These are phyloP conservation scores for Phytophthora pistaciae DNA, from an alignment of 352 stramenopile species.

Conservation along the genomic window DNA sequence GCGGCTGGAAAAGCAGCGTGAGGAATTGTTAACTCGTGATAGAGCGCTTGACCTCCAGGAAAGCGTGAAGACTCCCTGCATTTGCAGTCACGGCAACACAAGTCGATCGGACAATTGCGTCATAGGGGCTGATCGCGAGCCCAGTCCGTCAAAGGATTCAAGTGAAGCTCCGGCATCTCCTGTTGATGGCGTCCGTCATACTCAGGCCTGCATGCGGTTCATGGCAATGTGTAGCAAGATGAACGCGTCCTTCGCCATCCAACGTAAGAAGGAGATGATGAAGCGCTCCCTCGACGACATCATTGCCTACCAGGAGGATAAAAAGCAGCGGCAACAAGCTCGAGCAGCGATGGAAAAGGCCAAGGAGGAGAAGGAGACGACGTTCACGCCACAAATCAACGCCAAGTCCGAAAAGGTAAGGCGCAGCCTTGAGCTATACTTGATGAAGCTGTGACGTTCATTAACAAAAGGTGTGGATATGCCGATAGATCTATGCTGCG, in stretches of 20 bases:
- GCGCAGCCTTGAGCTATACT: not conserved
- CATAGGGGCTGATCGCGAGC: slow-evolving; percentile 14
- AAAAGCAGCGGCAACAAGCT: slow-evolving; percentile 48
- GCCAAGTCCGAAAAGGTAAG: slow-evolving; percentile 51
- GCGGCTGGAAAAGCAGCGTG: slow-evolving; percentile 30
- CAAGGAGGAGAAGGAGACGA: slow-evolving; percentile 45
- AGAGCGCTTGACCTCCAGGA: slow-evolving; percentile 42
- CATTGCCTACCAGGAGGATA: slow-evolving; percentile 54
- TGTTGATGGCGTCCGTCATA: slow-evolving; percentile 30
- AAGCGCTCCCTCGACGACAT: slow-evolving; percentile 62
- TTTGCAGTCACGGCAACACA: slow-evolving; percentile 48
- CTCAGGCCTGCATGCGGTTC: slow-evolving; percentile 54
- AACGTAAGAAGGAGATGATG: slow-evolving; percentile 59
- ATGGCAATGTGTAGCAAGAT: slow-evolving; percentile 64
- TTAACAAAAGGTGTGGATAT: too few species aligned
- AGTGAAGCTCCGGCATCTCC: slow-evolving; percentile 11
- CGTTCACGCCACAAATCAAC: slow-evolving; percentile 65
- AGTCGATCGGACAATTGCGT: slow-evolving; percentile 22
- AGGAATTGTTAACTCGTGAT: slow-evolving; percentile 29
- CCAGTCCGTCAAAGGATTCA: slow-evolving; percentile 22
- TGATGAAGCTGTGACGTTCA: not conserved
- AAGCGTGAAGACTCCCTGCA: slow-evolving; percentile 51
- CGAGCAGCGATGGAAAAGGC: slow-evolving; percentile 39
- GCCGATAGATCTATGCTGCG: slow-evolving; percentile 55
- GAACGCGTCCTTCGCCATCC: slow-evolving; percentile 53